Evolutionary conservation across 805 yeast genomes (phyloP).

Genomic region (Ogataea methanolica): DNA sequence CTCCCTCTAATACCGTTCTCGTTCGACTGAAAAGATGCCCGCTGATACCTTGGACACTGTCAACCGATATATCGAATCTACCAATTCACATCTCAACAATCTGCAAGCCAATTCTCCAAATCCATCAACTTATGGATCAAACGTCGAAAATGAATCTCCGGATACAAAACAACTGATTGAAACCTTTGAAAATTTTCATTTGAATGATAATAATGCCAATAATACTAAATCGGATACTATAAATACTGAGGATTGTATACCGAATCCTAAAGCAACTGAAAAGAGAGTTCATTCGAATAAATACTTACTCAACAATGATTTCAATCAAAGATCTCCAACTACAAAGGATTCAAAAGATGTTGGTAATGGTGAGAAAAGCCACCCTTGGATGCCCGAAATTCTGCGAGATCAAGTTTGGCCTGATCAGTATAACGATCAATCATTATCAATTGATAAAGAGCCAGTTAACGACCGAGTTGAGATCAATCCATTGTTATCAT

Average conservation of each 20-base stretch:
- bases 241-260: constrained; percentile 20
- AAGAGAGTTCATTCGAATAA: constrained; percentile 8
- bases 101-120: not conserved
- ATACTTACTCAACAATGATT: constrained; percentile 15
- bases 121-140: constrained; percentile 3
- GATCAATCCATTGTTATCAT: constrained; percentile 17
- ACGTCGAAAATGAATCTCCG: constrained; percentile 7
- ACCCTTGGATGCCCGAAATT: constrained; percentile 24
- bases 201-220: not conserved
- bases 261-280: constrained; percentile 1
- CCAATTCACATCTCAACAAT: constrained; percentile 1
- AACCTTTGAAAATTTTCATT: constrained; percentile 1
- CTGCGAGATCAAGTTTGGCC: constrained; percentile 25
- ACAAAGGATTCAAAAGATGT: not conserved
- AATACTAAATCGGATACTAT: constrained; percentile 12
- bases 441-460: not conserved
- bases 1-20: too few species aligned
- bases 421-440: constrained; percentile 3
- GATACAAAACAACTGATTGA: constrained; percentile 3
- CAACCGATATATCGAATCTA: constrained; percentile 1
- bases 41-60: not conserved
- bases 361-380: not conserved
- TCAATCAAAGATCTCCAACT: constrained; percentile 15
- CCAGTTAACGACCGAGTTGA: not conserved
- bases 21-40: too few species aligned